Evolutionary conservation across 2,329 filamentous ascomycete species (phyloP).

Genomic region (Colletotrichum karsti): DNA sequence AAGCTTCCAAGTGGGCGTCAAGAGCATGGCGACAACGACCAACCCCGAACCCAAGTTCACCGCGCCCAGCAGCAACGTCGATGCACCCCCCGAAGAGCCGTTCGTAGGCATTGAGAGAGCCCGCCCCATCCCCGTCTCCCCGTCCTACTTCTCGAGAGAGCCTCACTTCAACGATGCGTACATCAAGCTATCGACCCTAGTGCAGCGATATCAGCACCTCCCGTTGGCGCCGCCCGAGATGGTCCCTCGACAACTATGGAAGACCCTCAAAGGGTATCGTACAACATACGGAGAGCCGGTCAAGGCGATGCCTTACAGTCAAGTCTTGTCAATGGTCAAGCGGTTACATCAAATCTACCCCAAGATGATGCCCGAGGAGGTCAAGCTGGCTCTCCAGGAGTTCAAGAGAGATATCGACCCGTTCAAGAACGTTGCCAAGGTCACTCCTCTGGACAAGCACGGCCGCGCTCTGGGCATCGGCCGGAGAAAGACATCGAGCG

Average conservation of each 20-base stretch:
- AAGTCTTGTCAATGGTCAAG: constrained; percentile 79
- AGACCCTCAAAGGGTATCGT: constrained; percentile 80
- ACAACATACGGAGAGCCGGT: constrained; percentile 75
- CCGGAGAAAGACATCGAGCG: constrained; percentile 86
- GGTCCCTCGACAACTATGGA: constrained; percentile 81
- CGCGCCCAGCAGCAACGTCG: neutral
- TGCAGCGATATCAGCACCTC: constrained; percentile 76
- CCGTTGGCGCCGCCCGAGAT: constrained; percentile 73
- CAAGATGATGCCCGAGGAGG: constrained; percentile 74
- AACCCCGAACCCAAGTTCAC: constrained; percentile 17
- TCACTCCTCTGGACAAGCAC: constrained; percentile 75
- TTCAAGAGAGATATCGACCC: constrained; percentile 83
- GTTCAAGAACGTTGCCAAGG: constrained; percentile 68
- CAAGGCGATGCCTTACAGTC: constrained; percentile 80
- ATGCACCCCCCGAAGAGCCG: constrained; percentile 32
- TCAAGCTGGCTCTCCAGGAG: constrained; percentile 68
- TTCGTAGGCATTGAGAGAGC: constrained; percentile 57
- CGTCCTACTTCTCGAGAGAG: constrained; percentile 93
- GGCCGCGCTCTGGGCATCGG: constrained; percentile 85
- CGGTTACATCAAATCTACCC: constrained; percentile 88
- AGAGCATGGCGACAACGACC: constrained; percentile 35
- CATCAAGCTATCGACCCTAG: constrained; percentile 75
- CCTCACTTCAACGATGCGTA: constrained; percentile 88
- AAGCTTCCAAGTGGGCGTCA: constrained; percentile 36
- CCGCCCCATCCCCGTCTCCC: constrained; percentile 83